A percentile compares a stretch with the other conserved stretches of the same genome.
phyloP scores from a whole-genome alignment of 805 yeast species.

The Candida methanosorbosa region DNA sequence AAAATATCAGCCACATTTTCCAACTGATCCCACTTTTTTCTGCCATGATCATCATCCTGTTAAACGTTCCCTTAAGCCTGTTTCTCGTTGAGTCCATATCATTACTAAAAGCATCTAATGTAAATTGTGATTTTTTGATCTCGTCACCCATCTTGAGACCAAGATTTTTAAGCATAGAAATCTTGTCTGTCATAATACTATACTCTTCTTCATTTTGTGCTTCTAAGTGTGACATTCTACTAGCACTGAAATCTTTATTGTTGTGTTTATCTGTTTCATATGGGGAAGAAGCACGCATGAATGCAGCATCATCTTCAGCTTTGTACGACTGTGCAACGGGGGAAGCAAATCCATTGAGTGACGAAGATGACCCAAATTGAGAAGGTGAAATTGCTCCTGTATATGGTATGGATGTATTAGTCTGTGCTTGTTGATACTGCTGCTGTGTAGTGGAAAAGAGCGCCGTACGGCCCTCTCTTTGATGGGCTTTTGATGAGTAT shows the following conservation, averaged over 20 bases:
- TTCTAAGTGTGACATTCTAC: slow-evolving; percentile 51
- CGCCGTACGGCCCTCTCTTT: slow-evolving; percentile 20
- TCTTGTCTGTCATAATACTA: slow-evolving; percentile 43
- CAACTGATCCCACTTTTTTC: slow-evolving; percentile 55
- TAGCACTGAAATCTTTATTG: slow-evolving; percentile 37
- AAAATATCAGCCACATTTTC: slow-evolving; percentile 49
- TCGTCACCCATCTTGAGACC: slow-evolving; percentile 57
- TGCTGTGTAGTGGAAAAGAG: slow-evolving; percentile 12
- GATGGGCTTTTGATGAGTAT: slow-evolving; percentile 22
- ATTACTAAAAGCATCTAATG: slow-evolving; percentile 16
- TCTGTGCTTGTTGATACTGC: not conserved
- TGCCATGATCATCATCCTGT: slow-evolving; percentile 55
- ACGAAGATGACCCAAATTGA: not conserved
- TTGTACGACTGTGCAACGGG: not conserved
- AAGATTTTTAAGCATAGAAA: slow-evolving; percentile 45
- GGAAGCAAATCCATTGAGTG: not conserved
- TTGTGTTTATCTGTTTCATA: slow-evolving; percentile 22
- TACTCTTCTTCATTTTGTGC: slow-evolving; percentile 58
- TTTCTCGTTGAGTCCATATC: slow-evolving; percentile 26
- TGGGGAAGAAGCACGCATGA: slow-evolving; percentile 29
- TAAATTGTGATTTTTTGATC: slow-evolving; percentile 30
- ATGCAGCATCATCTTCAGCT: not conserved
- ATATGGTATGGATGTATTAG: too few species aligned
- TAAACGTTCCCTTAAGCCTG: slow-evolving; percentile 43
- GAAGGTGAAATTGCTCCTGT: not conserved